These are phyloP conservation scores for Apophysomyces elegans DNA, from an alignment of 371 early-diverging fungal genomes.

Conservation along the genomic window DNA sequence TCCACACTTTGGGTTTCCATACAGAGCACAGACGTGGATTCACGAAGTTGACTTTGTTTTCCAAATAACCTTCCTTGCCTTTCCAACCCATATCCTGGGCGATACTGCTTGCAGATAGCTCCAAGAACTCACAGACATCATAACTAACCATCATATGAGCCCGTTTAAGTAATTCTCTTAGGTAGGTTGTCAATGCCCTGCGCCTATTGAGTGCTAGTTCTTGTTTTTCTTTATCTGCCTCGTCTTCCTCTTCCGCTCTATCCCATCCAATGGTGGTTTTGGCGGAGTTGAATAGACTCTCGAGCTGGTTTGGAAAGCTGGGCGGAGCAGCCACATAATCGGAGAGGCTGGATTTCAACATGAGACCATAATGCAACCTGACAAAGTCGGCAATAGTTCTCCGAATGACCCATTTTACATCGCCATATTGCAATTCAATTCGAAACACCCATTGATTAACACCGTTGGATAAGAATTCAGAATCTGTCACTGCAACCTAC, in stretches of 20 bases:
- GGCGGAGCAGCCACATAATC: slow-evolving; percentile 48
- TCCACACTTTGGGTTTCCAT: slow-evolving; percentile 52
- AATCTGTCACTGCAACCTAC: slow-evolving; percentile 60
- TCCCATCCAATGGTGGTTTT: slow-evolving; percentile 40
- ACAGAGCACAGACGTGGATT: slow-evolving; percentile 42
- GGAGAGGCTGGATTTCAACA: slow-evolving; percentile 48
- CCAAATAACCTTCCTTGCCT: slow-evolving; percentile 81
- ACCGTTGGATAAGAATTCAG: slow-evolving; percentile 43
- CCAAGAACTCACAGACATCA: slow-evolving; percentile 84
- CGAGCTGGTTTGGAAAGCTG: slow-evolving; percentile 50
- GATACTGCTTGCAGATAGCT: slow-evolving; percentile 76
- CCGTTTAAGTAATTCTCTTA: slow-evolving; percentile 58
- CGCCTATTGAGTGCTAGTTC: slow-evolving; percentile 56
- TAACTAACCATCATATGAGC: slow-evolving; percentile 68
- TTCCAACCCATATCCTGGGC: slow-evolving; percentile 87
- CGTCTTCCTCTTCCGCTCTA: slow-evolving; percentile 25
- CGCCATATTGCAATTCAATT: slow-evolving; percentile 80
- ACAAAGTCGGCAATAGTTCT: slow-evolving; percentile 77
- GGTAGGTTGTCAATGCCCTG: slow-evolving; percentile 65
- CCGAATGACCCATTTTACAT: slow-evolving; percentile 77
- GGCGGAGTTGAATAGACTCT: slow-evolving; percentile 46
- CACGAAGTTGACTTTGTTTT: slow-evolving; percentile 55
- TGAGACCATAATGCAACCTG: slow-evolving; percentile 67
- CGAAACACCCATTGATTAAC: slow-evolving; percentile 60
- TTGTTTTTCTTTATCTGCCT: slow-evolving; percentile 16